phyloP scores from a whole-genome alignment of 2,329 filamentous ascomycete genomes.

The Pyrenophora teres region DNA sequence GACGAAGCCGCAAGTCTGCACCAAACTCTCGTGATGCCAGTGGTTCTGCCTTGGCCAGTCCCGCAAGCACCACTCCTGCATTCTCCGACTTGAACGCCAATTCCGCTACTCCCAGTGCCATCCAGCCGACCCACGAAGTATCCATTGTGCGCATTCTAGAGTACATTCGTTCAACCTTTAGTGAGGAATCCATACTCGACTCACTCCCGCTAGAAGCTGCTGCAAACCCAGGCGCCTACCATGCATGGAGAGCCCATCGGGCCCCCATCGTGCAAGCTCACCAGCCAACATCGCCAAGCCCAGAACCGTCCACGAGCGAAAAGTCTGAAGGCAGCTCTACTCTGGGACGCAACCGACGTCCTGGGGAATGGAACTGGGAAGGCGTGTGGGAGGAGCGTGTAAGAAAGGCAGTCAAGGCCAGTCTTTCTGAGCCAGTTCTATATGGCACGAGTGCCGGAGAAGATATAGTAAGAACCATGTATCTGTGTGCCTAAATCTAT shows the following conservation, averaged over 20 bases:
- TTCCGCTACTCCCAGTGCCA: constrained; percentile 10
- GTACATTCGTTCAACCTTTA: constrained; percentile 84
- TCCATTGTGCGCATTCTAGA: constrained; percentile 65
- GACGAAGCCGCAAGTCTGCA: constrained; percentile 44
- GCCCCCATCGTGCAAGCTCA: constrained; percentile 44
- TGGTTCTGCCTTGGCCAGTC: constrained; percentile 33
- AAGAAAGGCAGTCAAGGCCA: constrained; percentile 74
- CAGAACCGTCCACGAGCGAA: constrained; percentile 24
- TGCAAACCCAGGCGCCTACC: constrained; percentile 89
- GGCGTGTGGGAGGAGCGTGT: constrained; percentile 94
- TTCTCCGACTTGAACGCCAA: constrained; percentile 4
- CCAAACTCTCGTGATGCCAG: constrained; percentile 42
- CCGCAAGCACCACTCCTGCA: constrained; percentile 12
- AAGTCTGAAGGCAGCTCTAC: constrained; percentile 24
- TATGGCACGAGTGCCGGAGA: constrained; percentile 70
- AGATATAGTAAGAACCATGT: constrained; percentile 65
- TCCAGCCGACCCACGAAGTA: constrained; percentile 15
- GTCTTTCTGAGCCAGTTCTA: constrained; percentile 77
- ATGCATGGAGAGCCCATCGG: constrained; percentile 83
- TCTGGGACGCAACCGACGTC: constrained; percentile 61
- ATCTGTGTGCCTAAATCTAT: background rate
- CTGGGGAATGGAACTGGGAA: constrained; percentile 96
- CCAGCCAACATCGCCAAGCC: constrained; percentile 30
- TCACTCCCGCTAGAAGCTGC: constrained; percentile 78
- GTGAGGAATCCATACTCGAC: constrained; percentile 76